Evolutionary conservation across 345 rosid species (phyloP).

Genomic region (Eucalyptus urophylla): DNA sequence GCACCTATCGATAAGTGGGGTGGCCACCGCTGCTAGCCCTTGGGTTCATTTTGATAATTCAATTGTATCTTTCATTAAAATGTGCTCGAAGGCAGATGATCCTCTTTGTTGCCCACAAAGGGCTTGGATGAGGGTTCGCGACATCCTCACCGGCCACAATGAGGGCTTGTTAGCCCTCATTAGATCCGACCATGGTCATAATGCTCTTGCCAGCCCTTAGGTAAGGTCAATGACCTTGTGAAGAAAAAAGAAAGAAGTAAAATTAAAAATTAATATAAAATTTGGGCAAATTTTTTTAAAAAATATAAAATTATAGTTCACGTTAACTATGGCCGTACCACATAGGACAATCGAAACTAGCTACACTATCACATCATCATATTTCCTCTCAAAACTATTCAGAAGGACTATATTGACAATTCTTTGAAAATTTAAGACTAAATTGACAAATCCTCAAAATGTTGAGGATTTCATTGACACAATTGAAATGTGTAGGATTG

Average conservation of each 20-base stretch:
- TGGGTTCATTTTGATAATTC: not conserved
- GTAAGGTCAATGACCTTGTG: not conserved
- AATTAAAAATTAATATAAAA: not conserved
- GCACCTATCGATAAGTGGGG: not conserved
- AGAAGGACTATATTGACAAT: not conserved
- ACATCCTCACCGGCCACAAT: not conserved
- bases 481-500: not conserved
- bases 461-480: not conserved
- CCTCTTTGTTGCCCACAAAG: not conserved
- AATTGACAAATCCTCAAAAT: not conserved
- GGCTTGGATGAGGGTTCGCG: not conserved
- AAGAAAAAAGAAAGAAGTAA: not conserved
- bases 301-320: not conserved
- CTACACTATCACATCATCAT: rapidly evolving
- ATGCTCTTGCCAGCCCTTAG: not conserved
- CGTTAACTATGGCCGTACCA: rapidly evolving
- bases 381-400: not conserved
- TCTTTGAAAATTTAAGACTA: not conserved
- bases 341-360: rapidly evolving
- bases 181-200: no score
- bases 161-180: not conserved
- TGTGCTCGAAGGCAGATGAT: rapidly evolving
- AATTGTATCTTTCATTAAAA: not conserved
- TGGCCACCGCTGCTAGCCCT: not conserved
- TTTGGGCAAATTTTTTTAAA: not conserved